Base-by-base conservation (phyloP, 1,284 basidiomycete genomes). In the Earliella scabrosa region DNA sequence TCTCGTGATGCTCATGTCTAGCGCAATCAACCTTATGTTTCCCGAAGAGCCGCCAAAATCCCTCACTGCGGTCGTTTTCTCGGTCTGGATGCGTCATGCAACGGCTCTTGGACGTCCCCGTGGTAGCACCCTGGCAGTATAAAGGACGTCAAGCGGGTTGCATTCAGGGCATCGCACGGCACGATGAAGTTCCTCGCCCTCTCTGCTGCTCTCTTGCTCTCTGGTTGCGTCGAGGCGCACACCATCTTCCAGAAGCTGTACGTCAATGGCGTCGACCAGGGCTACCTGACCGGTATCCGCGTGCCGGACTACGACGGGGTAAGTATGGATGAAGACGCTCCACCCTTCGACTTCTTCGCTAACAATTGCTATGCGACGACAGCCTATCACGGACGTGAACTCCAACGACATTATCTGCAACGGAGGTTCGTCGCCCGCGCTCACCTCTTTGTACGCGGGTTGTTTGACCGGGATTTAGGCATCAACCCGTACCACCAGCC, bases 321-420 rank as follows among this genome's bases (percentile, higher is more conserved):
- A 38, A 24, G 56, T 47, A 24, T 43, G n/a, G 7, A 14, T 45
- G 21, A 36, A 14, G 13, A 16, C n/a, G 10, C 11, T 38, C 20
- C 24, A n/a, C 4, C 21, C 26, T 18, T 27, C 14, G 23, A 8
- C n/a, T 26, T 24, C 26, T 27, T 2, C 16, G 20, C 11, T 11
- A 27, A 18, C 14, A 10, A 9, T 6, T 47, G 24, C 45, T 38
- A 11, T 4, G 11, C 45, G 46, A 27, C 24, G 18, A 38, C 32
- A 83, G 81, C 79, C 80, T 16, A 81, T 84, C 58, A 78, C 66
- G n/a, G 78, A 83, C 59, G 78, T 83, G 3, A 81, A 74, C 3
- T 83, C 81, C 0, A 82, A 82, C 67, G 73, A 84, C 66, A 56
- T 85, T 45, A 82, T 82, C 56, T 84, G 82, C 72, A 84, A 85